Evolutionary conservation across 2,329 filamentous ascomycete genomes (phyloP), one percentile per base, ranked within the genome.

Genomic region (Penicillium fuscoglaucum): DNA sequence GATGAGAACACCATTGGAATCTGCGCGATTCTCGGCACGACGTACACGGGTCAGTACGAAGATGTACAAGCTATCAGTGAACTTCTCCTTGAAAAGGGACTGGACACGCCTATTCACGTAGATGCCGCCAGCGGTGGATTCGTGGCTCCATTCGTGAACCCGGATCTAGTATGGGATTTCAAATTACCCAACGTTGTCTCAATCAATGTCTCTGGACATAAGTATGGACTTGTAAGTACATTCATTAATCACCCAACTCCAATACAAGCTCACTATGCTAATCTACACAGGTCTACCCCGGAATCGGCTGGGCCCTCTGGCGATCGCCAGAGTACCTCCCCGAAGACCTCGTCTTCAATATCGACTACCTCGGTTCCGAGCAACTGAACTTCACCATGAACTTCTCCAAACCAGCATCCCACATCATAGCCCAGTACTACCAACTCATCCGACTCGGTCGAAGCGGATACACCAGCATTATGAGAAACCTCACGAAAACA

Each of bases 391-490:
- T 97, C 79, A 97, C 93, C 0, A 86, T 98, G 60, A 98, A 98
- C 82, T 98, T 98, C 82, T 96, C 90, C 72, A 96, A 96, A 75
- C 92, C 93, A 57, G 93, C 93, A 10, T 91, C 89, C 5, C 93
- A 97, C 72, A 90, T 97, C 71, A 96, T 97, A 61, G 93, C 91
- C 33, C 93, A 98, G 78, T 98, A 97, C 80, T 97, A 97, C 80
- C 93, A 97, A 79, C 84, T 98, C 72, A 96, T 97, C 74, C 90
- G 93, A 33, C 87, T 98, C 3, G 93, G 93, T 61, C 49, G 49
- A 8, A 52, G 49, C 2, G 49, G 49, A 1, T 52, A 52, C 19
- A 53, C 51, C 1, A 31, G 26, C 9, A 81, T 88, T 59, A 89
- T 79, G 76, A 83, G 85, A 68, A 97, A 97, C 78, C 82, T 97